These are phyloP conservation scores for Dioscorea zingiberensis DNA, from an alignment of 106 monocot species.

Conservation along the genomic window DNA sequence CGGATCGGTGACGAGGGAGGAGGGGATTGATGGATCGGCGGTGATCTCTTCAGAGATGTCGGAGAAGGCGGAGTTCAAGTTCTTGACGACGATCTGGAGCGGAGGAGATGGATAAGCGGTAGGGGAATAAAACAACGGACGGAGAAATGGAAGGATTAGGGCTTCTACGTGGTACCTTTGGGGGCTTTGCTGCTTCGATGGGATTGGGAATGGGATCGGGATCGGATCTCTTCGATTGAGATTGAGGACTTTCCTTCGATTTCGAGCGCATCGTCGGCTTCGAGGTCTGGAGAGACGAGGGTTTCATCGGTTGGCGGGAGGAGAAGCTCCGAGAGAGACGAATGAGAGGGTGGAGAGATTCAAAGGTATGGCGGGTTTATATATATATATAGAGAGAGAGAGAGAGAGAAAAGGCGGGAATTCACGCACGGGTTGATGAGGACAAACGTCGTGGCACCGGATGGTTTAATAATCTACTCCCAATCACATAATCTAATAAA, in stretches of 20 bases:
- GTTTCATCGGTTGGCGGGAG: not conserved
- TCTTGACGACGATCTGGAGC: not conserved
- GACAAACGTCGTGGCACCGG: too few species aligned
- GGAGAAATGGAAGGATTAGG: not conserved
- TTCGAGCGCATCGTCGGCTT: not conserved
- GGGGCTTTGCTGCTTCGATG: not conserved
- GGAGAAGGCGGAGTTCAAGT: not conserved
- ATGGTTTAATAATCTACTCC: too few species aligned
- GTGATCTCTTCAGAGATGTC: not conserved
- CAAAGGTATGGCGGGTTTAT: too few species aligned
- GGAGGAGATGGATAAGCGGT: not conserved
- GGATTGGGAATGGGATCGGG: too few species aligned
- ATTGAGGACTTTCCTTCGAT: not conserved
- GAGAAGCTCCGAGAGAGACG: too few species aligned
- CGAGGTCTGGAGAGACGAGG: not conserved
- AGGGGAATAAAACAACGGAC: not conserved
- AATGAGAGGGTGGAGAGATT: too few species aligned
- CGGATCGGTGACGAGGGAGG: not conserved
- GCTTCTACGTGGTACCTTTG: not conserved
- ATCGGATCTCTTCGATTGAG: not conserved
- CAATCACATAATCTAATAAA: too few species aligned
- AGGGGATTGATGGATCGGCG: not conserved
- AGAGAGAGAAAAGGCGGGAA: too few species aligned
- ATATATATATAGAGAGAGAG: too few species aligned
- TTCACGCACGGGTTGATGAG: too few species aligned